Evolutionary conservation across 192 early-diverging fungal species (phyloP), one percentile per base, ranked within the genome.

Genomic region (Powellomyces hirtus): DNA sequence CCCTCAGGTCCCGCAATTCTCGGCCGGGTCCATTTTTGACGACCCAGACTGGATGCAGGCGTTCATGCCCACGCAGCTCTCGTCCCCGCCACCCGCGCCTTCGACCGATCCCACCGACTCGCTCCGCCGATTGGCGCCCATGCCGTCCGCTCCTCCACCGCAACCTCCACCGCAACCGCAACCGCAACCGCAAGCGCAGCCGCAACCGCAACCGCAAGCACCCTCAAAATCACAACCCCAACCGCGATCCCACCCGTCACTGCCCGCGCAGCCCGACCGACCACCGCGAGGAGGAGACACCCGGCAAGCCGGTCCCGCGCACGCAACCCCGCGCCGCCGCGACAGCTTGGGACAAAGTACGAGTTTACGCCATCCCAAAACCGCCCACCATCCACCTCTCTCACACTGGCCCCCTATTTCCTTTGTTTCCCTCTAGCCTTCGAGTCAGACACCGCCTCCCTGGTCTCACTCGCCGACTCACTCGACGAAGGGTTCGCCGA

Each of bases 41-140:
- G 67, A 68, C 30, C 38, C 38, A 4, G 67, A 68, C 33, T 68
- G 67, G 67, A 20, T 68, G 38, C 33, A 36, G 0, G 37, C 67
- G 27, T 49, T 68, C 67, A 59, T 68, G 22, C 35, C 35, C 4
- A 38, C 56, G 0, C 26, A 22, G 16, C 20, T 2, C 2, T 49
- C 62, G 10, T n/a, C 42, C 7, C 4, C 42, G 14, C 24, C 44
- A 1, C 1, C 20, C 18, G 40, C 44, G 2, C 14, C 5, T 13
- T 51, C 62, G n/a, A n/a, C n/a, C n/a, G n/a, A n/a, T n/a, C n/a
- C n/a, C n/a, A n/a, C n/a, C n/a, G n/a, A n/a, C n/a, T n/a, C n/a
- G n/a, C n/a, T n/a, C n/a, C n/a, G n/a, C n/a, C n/a, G n/a, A n/a
- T n/a, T n/a, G n/a, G n/a, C n/a, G n/a, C n/a, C n/a, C n/a, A n/a